Evolutionary conservation across 495 filamentous ascomycete species (phyloP).

Genomic region (Xylaria curta): DNA sequence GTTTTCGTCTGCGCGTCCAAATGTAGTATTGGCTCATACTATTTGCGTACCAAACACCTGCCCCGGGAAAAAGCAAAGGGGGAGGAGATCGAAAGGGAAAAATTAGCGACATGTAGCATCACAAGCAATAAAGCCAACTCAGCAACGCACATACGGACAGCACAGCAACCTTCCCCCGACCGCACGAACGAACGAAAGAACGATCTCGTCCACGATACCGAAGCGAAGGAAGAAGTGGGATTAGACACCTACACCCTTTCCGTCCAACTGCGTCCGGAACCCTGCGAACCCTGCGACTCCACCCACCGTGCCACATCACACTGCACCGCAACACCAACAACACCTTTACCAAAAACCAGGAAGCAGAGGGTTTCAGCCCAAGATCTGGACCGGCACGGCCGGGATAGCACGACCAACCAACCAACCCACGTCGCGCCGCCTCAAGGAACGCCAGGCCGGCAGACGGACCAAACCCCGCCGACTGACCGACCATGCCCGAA

Average conservation of each 20-base stretch:
- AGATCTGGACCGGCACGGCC: conserved; percentile 22
- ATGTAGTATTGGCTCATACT: background rate
- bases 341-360: background rate
- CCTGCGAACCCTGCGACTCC: background rate
- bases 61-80: background rate
- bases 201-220: background rate
- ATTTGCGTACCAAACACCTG: background rate
- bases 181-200: background rate
- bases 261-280: background rate
- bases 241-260: background rate
- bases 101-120: background rate
- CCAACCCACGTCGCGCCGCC: background rate
- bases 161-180: background rate
- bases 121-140: background rate
- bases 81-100: background rate
- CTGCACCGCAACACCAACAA: background rate
- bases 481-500: conserved; percentile 52
- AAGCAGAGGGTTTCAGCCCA: background rate
- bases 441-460: background rate
- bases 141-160: background rate
- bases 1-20: background rate
- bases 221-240: background rate
- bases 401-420: background rate
- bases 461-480: background rate
- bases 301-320: background rate